phyloP scores from a whole-genome alignment of 768 basidiomycete species.

The Auriculariales sp. region DNA sequence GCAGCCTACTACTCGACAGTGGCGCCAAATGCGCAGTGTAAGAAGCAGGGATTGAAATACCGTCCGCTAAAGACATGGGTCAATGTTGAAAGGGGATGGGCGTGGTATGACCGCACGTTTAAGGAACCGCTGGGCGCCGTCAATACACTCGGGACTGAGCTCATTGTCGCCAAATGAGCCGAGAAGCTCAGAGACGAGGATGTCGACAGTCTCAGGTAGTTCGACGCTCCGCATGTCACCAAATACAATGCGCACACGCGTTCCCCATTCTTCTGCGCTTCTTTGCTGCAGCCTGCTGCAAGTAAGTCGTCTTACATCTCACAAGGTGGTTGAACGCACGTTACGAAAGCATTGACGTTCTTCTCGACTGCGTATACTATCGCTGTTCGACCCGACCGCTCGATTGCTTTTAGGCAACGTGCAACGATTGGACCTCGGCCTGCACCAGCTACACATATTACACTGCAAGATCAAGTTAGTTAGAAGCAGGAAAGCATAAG shows the following conservation, averaged over 20 bases:
- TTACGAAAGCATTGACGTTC: constrained; percentile 90
- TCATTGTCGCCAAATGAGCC: constrained; percentile 99
- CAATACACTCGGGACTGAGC: constrained; percentile 92
- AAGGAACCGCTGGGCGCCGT: constrained; percentile 86
- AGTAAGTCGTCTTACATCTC: neutral
- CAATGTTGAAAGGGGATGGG: neutral
- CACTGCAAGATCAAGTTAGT: constrained; percentile 24
- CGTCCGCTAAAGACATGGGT: constrained; percentile 34
- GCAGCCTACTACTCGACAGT: constrained; percentile 84
- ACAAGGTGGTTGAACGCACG: constrained; percentile 37
- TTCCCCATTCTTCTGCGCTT: constrained; percentile 69
- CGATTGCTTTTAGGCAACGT: constrained; percentile 64
- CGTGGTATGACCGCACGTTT: constrained; percentile 45
- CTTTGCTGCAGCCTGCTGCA: constrained; percentile 67
- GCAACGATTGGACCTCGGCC: constrained; percentile 88
- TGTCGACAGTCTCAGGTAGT: constrained; percentile 79
- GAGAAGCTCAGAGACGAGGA: constrained; percentile 87
- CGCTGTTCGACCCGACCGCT: constrained; percentile 46
- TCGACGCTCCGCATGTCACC: constrained; percentile 86
- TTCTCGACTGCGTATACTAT: constrained; percentile 86
- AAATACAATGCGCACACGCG: constrained; percentile 65
- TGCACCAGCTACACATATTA: constrained; percentile 86
- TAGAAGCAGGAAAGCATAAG: constrained; percentile 3
- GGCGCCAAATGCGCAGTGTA: constrained; percentile 94
- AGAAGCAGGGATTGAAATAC: constrained; percentile 91